phyloP scores from a whole-genome alignment of 2,329 filamentous ascomycete genomes.

The Colletotrichum sp. region DNA sequence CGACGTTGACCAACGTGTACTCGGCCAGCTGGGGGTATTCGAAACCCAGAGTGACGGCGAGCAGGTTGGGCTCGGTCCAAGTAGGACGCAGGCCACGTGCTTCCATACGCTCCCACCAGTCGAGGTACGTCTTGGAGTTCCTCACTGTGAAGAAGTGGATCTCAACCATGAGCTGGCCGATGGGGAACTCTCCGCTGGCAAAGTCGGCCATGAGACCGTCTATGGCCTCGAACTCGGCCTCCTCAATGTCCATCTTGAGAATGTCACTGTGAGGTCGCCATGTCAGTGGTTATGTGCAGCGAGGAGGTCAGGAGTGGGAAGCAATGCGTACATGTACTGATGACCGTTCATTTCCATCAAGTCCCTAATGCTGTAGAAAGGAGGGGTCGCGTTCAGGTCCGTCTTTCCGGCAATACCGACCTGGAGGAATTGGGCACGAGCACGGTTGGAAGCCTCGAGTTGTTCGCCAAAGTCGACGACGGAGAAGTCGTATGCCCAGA shows the following conservation, averaged over 20 bases:
- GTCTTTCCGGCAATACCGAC: slow-evolving; percentile 34
- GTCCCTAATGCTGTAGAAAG: slow-evolving; percentile 38
- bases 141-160: slow-evolving; percentile 20
- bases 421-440: slow-evolving; percentile 36
- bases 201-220: slow-evolving; percentile 28
- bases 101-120: slow-evolving; percentile 29
- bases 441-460: slow-evolving; percentile 26
- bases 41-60: slow-evolving; percentile 20
- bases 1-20: slow-evolving; percentile 28
- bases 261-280: slow-evolving; percentile 32
- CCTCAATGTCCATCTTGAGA: slow-evolving; percentile 46
- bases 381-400: slow-evolving; percentile 28
- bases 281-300: background rate
- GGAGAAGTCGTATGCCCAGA: slow-evolving; percentile 45
- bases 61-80: slow-evolving; percentile 29
- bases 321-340: slow-evolving; percentile 33
- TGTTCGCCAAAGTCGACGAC: slow-evolving; percentile 36
- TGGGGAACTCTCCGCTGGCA: slow-evolving; percentile 22
- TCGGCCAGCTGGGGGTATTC: slow-evolving; percentile 21
- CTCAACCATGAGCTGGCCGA: slow-evolving; percentile 26
- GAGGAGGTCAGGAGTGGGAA: background rate
- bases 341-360: slow-evolving; percentile 42
- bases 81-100: slow-evolving; percentile 26
- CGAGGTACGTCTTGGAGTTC: slow-evolving; percentile 18
- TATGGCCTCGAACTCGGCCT: slow-evolving; percentile 36